Conservation (phyloP, 176 grass and related monocot genomes). For the Thalia dealbata region DNA sequence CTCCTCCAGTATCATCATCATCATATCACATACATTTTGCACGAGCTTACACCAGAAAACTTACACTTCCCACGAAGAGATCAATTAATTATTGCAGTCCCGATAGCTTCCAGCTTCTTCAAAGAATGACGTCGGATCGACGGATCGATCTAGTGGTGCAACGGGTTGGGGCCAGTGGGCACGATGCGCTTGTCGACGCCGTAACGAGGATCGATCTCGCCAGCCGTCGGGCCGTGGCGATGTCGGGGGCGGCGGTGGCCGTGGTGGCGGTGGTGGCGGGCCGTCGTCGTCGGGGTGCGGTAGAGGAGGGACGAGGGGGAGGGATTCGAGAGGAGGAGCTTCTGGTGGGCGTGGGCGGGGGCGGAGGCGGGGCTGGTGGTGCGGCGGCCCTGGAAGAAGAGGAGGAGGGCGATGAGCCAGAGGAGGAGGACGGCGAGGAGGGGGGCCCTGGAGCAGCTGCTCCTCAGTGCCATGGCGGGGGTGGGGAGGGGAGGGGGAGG, state of each 20-base stretch:
- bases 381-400: constrained; percentile 33
- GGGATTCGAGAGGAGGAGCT: constrained; percentile 29
- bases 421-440: constrained; percentile 25
- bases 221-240: constrained; percentile 15
- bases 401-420: constrained; percentile 52
- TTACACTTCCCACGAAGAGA: too few species aligned
- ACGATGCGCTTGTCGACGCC: constrained; percentile 65
- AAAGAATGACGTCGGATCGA: not conserved
- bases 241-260: constrained; percentile 9
- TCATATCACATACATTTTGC: too few species aligned
- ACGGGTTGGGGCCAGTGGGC: constrained; percentile 60
- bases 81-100: too few species aligned
- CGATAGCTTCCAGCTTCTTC: not conserved
- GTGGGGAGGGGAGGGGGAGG: constrained; percentile 10
- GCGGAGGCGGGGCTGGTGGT: not conserved
- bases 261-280: too few species aligned
- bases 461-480: constrained; percentile 47
- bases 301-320: not conserved
- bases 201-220: constrained; percentile 44
- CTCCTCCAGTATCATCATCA: too few species aligned
- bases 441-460: constrained; percentile 4
- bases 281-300: not conserved
- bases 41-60: too few species aligned
- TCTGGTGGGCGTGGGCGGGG: constrained; percentile 25
- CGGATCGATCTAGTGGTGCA: constrained; percentile 49